Evolutionary conservation across 306 rosid genomes (phyloP).

Genomic region (Mimosa bimucronata): DNA sequence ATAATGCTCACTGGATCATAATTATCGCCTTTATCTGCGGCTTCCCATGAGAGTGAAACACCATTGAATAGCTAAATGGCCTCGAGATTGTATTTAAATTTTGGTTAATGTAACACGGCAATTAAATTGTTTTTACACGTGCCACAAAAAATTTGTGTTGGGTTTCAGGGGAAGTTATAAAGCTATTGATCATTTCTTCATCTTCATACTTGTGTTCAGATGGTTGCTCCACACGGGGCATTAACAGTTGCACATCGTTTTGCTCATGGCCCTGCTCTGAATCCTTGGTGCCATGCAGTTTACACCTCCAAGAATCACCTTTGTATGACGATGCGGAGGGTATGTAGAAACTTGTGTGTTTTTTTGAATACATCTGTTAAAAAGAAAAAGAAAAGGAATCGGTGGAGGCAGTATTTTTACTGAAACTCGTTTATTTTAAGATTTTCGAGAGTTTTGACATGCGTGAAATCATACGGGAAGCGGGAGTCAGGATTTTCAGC

Average conservation of each 20-base stretch:
- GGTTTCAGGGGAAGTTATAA: neutral
- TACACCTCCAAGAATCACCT: slow-evolving; percentile 27
- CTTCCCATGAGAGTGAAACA: slow-evolving; percentile 70
- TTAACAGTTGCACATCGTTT: neutral
- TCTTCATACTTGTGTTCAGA: neutral
- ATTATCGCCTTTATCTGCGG: too few relatives aligned
- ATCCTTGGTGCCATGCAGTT: neutral
- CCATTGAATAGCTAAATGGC: slow-evolving; percentile 56
- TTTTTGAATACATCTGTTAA: too few relatives aligned
- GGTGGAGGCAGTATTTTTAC: neutral
- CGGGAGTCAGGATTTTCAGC: neutral
- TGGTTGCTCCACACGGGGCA: too few relatives aligned
- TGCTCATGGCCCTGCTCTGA: slow-evolving; percentile 6
- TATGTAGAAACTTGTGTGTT: neutral
- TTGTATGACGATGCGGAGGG: neutral
- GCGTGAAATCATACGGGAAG: slow-evolving; percentile 10
- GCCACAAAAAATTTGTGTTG: neutral
- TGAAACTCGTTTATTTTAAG: neutral
- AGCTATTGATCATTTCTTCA: neutral
- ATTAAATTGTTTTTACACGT: neutral
- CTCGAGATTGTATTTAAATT: slow-evolving; percentile 33
- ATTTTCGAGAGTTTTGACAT: slow-evolving; percentile 1
- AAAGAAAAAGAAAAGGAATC: neutral
- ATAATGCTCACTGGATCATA: too few relatives aligned
- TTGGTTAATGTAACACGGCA: neutral